Base-by-base conservation (phyloP, 163 green algal species). In the Trebouxia gelatinosa region DNA sequence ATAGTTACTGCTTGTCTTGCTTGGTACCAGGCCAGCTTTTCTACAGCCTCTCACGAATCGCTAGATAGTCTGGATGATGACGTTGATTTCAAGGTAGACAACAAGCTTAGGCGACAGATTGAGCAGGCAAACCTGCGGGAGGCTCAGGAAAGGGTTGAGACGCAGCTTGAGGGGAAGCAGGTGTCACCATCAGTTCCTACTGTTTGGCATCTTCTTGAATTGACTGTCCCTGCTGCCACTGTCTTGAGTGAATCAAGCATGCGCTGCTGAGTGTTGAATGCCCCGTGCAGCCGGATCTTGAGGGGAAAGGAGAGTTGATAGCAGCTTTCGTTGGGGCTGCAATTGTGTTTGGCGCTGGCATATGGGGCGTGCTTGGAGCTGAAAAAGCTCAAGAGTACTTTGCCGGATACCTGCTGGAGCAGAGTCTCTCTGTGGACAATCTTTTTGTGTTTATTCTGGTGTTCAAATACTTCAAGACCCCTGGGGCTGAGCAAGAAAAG, bases 371-470 rank as follows among this genome's bases (percentile, higher is more conserved):
- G 5, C 28, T 86, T 66, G 86, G 86, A 9, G n/a, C 64, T 16
- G 70, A 81, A 13, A 86, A 83, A 68, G 84, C 80, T 28, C 78
- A 85, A 29, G 89, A 94, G 68, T 96, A 90, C 66, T 96, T 95
- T 85, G 91, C 92, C 21, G 96, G 95, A 0, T 99, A 99, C 85
- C 80, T 99, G 34, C 81, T 99, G 80, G 95, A 99, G 85, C 95
- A 99, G 88, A 94, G 82, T 37, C 80, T 99, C 40, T 96, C 88
- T 7, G 92, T 99, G 9, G 95, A 99, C 89, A 99, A 99, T 80
- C 85, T 99, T 29, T 98, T 99, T 87, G 95, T 99, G 17, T 99
- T 99, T 77, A 89, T 99, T 31, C 89, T 99, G n/a, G 90, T 98
- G 1, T 99, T 99, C 85, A 89, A 91, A 34, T 99, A 98, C 85